phyloP scores from a whole-genome alignment of 2,329 filamentous ascomycete species.

The Cytospora piceae region DNA sequence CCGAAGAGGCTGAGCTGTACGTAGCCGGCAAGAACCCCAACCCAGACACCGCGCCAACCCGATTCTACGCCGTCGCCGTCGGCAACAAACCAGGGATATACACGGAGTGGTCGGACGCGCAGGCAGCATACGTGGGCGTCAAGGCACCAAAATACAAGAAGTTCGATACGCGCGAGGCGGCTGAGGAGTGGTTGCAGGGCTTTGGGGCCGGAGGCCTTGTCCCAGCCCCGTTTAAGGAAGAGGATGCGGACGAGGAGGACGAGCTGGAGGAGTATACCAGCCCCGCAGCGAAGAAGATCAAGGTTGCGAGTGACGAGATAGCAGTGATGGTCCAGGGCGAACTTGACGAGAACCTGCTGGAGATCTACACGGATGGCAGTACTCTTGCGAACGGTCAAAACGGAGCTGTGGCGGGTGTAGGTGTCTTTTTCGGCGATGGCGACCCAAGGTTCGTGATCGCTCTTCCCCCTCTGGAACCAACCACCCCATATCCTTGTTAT shows the following conservation, averaged over 20 bases:
- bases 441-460: slow-evolving; percentile 54
- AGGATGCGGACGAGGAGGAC: slow-evolving; percentile 34
- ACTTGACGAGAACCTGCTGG: slow-evolving; percentile 41
- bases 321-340: slow-evolving; percentile 17
- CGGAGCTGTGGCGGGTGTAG: slow-evolving; percentile 62
- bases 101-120: slow-evolving; percentile 68
- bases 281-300: slow-evolving; percentile 42
- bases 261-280: slow-evolving; percentile 38
- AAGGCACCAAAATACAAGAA: slow-evolving; percentile 72
- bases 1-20: slow-evolving; percentile 79
- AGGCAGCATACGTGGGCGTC: slow-evolving; percentile 73
- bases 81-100: slow-evolving; percentile 64
- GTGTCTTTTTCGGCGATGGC: slow-evolving; percentile 63
- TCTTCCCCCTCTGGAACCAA: not conserved
- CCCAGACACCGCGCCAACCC: slow-evolving; percentile 46
- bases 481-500: not conserved
- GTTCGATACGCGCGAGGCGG: slow-evolving; percentile 70
- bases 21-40: slow-evolving; percentile 62
- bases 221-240: slow-evolving; percentile 27
- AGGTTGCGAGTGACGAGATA: slow-evolving; percentile 31
- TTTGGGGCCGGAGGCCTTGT: slow-evolving; percentile 33
- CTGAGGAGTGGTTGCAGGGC: slow-evolving; percentile 72
- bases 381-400: slow-evolving; percentile 59
- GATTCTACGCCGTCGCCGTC: slow-evolving; percentile 65
- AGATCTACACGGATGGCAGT: slow-evolving; percentile 68